Base-by-base conservation (phyloP, 2,329 filamentous ascomycete genomes). In the Cladosporium sp. region DNA sequence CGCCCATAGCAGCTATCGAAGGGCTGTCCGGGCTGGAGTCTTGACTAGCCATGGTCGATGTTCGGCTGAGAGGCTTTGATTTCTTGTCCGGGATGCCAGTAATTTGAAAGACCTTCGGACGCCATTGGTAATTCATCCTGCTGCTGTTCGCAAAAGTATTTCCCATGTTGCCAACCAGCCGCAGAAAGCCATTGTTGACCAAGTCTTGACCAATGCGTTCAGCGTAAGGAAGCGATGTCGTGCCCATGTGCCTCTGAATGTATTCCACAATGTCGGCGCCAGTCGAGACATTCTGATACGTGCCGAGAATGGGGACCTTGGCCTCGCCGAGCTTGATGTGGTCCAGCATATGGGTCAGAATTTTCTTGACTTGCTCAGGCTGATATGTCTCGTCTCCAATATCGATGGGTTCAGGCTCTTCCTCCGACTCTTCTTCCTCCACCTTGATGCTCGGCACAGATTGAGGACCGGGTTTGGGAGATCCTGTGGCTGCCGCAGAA, bases 111-210 rank as follows among this genome's bases (percentile, higher is more conserved):
- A 88, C 86, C 73, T 89, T 95, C 7, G 91, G 83, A 51, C 89
- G 86, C 93, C 93, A 98, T 70, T 98, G 93, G 70, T 98, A 98
- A 68, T 88, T 92, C 83, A 97, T 87, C 72, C 87, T 89, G 59
- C 91, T 95, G 77, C 91, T 97, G 73, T 98, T 98, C 62, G 92
- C 91, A 68, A 98, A 98, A 1, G 86, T 89, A 72, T 82, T 97
- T 56, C 93, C 93, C 50, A 98, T 91, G 63, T 93, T 96, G 59
- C 93, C 93, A 56, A 98, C 83, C 49, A 98, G 77, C 48, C 93
- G 84, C 65, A 98, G 75, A 66, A 96, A 92, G 35, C 93, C 92
- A 66, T 87, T 83, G 28, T 82, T 76, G 49, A 96, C 85, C 60
- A 98, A 77, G 68, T 98, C 93, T 72, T 98, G 93, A 9, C 93